phyloP scores from a whole-genome alignment of 2,329 filamentous ascomycete genomes.

The Colletotrichum limetticola region DNA sequence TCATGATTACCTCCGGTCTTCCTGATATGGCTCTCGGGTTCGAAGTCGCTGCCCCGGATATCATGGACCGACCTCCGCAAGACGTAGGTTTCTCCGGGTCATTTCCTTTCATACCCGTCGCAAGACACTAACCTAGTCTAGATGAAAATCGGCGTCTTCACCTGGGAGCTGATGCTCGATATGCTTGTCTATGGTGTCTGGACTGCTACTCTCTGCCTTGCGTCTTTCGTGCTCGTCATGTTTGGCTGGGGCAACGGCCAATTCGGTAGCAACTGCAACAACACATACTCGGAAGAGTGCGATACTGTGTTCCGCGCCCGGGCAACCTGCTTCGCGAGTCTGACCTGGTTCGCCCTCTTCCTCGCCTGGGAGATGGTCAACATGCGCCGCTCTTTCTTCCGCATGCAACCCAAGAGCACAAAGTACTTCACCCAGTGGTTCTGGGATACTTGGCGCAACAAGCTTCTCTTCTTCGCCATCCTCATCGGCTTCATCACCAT shows the following conservation, averaged over 20 bases:
- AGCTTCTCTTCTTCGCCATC: conserved; percentile 75
- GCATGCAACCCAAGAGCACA: conserved; percentile 73
- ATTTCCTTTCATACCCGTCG: conserved; percentile 1
- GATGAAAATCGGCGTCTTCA: conserved; percentile 68
- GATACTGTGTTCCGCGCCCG: conserved; percentile 74
- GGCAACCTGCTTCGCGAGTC: conserved; percentile 76
- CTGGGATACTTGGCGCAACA: conserved; percentile 74
- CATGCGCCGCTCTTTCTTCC: conserved; percentile 77
- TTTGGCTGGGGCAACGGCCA: conserved; percentile 62
- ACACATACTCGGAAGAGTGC: conserved; percentile 61
- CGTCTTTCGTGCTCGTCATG: conserved; percentile 62
- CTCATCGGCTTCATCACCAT: conserved; percentile 56
- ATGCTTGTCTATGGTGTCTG: conserved; percentile 75
- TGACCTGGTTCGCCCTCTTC: conserved; percentile 81
- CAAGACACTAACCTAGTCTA: conserved; percentile 26
- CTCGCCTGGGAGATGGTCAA: conserved; percentile 81
- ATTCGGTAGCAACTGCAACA: conserved; percentile 70
- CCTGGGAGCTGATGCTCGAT: conserved; percentile 71
- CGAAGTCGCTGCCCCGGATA: conserved; percentile 75
- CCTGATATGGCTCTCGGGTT: conserved; percentile 82
- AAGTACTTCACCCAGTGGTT: conserved; percentile 74
- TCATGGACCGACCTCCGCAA: conserved; percentile 76
- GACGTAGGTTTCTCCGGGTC: conserved; percentile 54
- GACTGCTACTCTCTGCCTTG: conserved; percentile 70
- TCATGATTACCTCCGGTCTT: conserved; percentile 80